Base-by-base conservation (phyloP, 495 filamentous ascomycete genomes). In the Lophium mytilinum region DNA sequence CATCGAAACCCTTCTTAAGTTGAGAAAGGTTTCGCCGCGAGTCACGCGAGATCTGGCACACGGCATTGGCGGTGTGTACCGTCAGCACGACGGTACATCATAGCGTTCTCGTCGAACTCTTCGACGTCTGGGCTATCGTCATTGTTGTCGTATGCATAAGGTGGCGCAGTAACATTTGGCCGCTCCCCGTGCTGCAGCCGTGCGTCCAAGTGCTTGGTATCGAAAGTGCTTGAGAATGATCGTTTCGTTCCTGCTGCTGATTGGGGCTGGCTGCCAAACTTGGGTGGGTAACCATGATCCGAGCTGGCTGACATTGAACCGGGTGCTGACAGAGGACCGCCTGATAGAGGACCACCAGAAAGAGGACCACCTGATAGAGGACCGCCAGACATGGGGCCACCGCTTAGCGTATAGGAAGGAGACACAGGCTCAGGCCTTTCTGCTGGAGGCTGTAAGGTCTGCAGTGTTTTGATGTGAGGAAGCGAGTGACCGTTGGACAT, bases 71-170 rank as follows among this genome's bases (percentile, higher is more conserved):
- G 63, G 11, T 66, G 57, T 8, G 65, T 68, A 24, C 65, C 65
- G 58, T 68, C 65, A 11, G 65, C 65, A 12, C 65, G 47, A n/a
- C 65, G 65, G 41, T 68, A 68, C 41, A 56, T 66, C 65, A 68
- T 68, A 12, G 63, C 63, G 4, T 39, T 12, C 9, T 57, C 33
- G 33, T 58, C 63, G 37, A 60, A 41, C 35, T 63, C 65, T 35
- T 62, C 65, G 48, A 57, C 58, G 48, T 63, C 62, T 40, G 56
- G 48, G 40, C 18, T 18, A 48, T 59, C 64, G 33, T 67, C 63
- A 34, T 35, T 37, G 10, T 43, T 45, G 33, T 59, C 57, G 40
- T 61, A 66, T 24, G 21, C 53, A 37, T 58, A 61, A 9, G 15
- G 18, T 10, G 64, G 43, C n/a, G 11, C 53, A 5, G 53, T n/a